A percentile compares a stretch with the other conserved stretches of the same genome.
Conservation (phyloP, 306 rosid genomes). For the Pterocarpus macrocarpus region DNA sequence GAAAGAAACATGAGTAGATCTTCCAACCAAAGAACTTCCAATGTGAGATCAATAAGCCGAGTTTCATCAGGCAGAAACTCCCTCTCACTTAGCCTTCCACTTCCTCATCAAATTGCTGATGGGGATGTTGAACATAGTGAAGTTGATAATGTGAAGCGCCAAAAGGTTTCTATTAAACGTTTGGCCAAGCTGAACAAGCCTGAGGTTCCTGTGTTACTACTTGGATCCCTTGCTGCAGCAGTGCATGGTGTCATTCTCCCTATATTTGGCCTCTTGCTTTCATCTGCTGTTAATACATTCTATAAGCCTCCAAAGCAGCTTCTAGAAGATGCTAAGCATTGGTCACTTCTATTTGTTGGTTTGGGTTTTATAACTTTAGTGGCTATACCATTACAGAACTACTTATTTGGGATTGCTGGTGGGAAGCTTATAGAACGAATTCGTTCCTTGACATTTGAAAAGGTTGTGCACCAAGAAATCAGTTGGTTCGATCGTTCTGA, state of each 20-base stretch:
- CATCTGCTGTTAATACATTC: slow-evolving; percentile 70
- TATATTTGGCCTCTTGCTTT: slow-evolving; percentile 73
- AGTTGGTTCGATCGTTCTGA: slow-evolving; percentile 90
- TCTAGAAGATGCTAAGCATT: slow-evolving; percentile 62
- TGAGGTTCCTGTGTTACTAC: slow-evolving; percentile 64
- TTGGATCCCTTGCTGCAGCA: slow-evolving; percentile 76
- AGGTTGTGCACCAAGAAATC: slow-evolving; percentile 84
- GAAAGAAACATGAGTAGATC: slow-evolving; percentile 3
- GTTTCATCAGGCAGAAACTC: slow-evolving; percentile 58
- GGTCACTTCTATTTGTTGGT: slow-evolving; percentile 71
- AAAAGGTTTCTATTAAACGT: slow-evolving; percentile 59
- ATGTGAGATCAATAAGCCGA: slow-evolving; percentile 56
- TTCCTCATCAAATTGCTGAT: slow-evolving; percentile 44
- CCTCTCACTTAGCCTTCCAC: slow-evolving; percentile 42
- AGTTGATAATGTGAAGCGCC: slow-evolving; percentile 14
- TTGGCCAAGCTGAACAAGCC: slow-evolving; percentile 75
- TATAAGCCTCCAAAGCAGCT: slow-evolving; percentile 66
- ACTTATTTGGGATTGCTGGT: slow-evolving; percentile 81
- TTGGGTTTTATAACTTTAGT: slow-evolving; percentile 60
- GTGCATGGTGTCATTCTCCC: slow-evolving; percentile 75
- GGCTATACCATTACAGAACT: slow-evolving; percentile 60
- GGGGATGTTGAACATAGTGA: slow-evolving; percentile 19
- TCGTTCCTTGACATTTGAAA: slow-evolving; percentile 77
- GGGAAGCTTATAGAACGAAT: slow-evolving; percentile 82
- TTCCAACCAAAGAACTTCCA: slow-evolving; percentile 47